phyloP scores from a whole-genome alignment of 2,329 filamentous ascomycete species.

The Stemphylium beticola region DNA sequence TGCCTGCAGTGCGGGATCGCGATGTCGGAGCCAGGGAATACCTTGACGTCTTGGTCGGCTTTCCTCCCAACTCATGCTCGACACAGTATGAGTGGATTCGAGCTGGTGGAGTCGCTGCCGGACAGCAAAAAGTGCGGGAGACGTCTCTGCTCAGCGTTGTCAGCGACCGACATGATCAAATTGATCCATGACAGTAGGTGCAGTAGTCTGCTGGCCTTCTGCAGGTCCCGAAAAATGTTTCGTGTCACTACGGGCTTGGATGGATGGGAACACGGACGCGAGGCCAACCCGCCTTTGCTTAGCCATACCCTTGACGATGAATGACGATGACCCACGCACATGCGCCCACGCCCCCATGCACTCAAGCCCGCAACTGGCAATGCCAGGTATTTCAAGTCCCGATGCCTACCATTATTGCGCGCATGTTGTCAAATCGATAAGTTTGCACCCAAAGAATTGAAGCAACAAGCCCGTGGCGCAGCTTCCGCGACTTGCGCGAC shows the following conservation, averaged over 20 bases:
- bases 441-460: neutral
- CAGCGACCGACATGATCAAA: neutral
- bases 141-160: neutral
- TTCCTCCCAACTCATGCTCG: neutral
- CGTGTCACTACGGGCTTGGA: constrained; percentile 5
- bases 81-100: neutral
- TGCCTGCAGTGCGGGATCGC: constrained; percentile 6
- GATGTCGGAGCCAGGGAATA: neutral
- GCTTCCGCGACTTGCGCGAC: constrained; percentile 30
- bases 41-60: neutral
- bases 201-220: constrained; percentile 15
- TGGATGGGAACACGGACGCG: constrained; percentile 4
- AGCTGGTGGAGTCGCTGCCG: too few species aligned
- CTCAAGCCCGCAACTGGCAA: constrained; percentile 9
- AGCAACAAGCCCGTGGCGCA: constrained; percentile 16
- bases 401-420: neutral
- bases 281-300: constrained; percentile 20
- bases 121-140: too few species aligned
- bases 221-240: constrained; percentile 15
- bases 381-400: constrained; percentile 1
- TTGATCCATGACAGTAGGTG: constrained; percentile 3
- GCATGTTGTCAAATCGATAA: neutral
- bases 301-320: constrained; percentile 20
- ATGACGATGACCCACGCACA: constrained; percentile 20
- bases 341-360: constrained; percentile 13